Base-by-base conservation (phyloP, 306 rosid species). In the Carpinus fangiana region DNA sequence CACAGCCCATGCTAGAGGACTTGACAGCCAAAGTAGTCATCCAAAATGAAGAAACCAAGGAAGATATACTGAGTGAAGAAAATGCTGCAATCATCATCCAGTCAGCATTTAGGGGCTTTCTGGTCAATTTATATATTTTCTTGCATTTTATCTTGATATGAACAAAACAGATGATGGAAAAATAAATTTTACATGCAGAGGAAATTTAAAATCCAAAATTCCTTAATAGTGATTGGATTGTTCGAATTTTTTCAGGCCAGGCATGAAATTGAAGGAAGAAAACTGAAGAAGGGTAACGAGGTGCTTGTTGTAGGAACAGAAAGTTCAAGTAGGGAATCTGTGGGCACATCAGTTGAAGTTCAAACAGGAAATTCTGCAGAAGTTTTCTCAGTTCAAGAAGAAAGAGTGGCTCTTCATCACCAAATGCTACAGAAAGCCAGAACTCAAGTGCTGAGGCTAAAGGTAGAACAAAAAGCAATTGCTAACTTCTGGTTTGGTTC, bases 41-140 rank as follows among this genome's bases (percentile, higher is more conserved):
- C 5, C 57, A 52, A 45, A 82, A 88, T 67, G 87, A 82, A 82
- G 89, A 87, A 85, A 73, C 87, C 41, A 81, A 86, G 80, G 88
- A 85, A 81, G 87, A 87, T 76, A 55, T 75, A 55, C 72, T 87
- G 87, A 81, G 43, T 64, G 88, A 87, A 51, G 96, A 90, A 78
- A 87, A 76, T 73, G 98, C 97, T 34, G 97, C 96, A 62, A 72
- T 77, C 72, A 76, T 83, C 72, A 94, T 94, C 79, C 98, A 94
- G 73, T 86, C 90, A 66, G 95, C 94, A 80, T 94, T 75, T 83
- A 89, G 94, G 88, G 72, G 75, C 67, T 90, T 86, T 72, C 76
- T 82, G 98, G 98, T 92, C 75, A 84, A 51, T 48, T 34, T 51
- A 8, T 52, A 73, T 55, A 20, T 65, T 47, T 34, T 65, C 47